These are phyloP conservation scores for Magnaporthiopsis poae DNA, from an alignment of 2,329 filamentous ascomycete genomes.

Conservation along the genomic window DNA sequence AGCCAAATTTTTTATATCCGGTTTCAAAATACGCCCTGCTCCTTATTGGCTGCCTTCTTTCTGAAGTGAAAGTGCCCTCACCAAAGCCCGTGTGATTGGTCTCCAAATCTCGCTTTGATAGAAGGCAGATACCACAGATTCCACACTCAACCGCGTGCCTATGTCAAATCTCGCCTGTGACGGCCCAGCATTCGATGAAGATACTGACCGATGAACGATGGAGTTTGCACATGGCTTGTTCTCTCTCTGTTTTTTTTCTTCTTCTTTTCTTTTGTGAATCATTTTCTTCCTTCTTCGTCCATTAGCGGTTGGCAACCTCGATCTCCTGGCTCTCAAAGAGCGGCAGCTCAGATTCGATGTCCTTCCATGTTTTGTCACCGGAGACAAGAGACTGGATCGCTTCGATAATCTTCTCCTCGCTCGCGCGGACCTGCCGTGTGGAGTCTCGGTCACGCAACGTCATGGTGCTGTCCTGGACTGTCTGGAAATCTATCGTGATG, in stretches of 20 bases:
- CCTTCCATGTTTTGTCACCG: constrained; percentile 48
- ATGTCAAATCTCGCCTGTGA: background rate
- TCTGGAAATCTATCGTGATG: constrained; percentile 93
- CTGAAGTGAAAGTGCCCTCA: too few relatives aligned
- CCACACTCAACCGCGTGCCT: background rate
- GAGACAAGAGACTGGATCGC: constrained; percentile 51
- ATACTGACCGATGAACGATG: too few relatives aligned
- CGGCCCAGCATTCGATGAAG: background rate
- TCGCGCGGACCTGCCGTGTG: constrained; percentile 79
- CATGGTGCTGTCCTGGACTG: constrained; percentile 73
- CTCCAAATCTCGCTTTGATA: too few relatives aligned
- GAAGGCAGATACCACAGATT: background rate
- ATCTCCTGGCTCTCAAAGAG: constrained; percentile 71
- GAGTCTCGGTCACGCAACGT: constrained; percentile 86
- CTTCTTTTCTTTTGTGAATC: background rate
- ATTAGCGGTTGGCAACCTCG: constrained; percentile 22
- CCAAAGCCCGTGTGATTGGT: too few relatives aligned
- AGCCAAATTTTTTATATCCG: too few relatives aligned
- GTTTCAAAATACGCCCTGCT: too few relatives aligned
- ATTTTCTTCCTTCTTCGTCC: background rate
- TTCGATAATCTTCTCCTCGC: constrained; percentile 66
- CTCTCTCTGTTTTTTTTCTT: background rate
- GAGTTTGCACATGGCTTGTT: background rate
- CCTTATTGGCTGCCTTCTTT: too few relatives aligned
- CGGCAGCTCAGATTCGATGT: constrained; percentile 69